phyloP scores from a whole-genome alignment of 768 basidiomycete species.

The Agaricus subrufescens region DNA sequence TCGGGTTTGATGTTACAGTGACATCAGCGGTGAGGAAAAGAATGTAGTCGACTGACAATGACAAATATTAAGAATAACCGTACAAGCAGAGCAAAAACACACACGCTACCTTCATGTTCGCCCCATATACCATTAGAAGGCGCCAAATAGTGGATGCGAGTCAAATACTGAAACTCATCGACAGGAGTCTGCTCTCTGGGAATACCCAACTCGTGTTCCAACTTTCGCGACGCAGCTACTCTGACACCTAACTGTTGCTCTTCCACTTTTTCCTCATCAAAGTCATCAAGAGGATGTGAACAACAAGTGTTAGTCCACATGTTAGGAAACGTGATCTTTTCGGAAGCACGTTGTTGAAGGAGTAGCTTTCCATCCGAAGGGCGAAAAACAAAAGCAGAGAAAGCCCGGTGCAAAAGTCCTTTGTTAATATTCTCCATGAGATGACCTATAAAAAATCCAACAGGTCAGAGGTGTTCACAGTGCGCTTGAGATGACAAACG shows the following conservation, averaged over 20 bases:
- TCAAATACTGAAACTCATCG: slow-evolving; percentile 89
- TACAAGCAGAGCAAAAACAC: background rate
- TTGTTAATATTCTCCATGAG: slow-evolving; percentile 95
- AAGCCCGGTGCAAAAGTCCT: slow-evolving; percentile 94
- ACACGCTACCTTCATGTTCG: slow-evolving; percentile 85
- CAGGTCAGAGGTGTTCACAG: background rate
- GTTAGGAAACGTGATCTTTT: slow-evolving; percentile 98
- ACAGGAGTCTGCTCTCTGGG: slow-evolving; percentile 70
- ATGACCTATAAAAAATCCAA: slow-evolving; percentile 56
- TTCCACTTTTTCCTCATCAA: slow-evolving; percentile 77
- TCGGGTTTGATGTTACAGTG: slow-evolving; percentile 71
- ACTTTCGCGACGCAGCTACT: slow-evolving; percentile 89
- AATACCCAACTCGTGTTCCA: slow-evolving; percentile 96
- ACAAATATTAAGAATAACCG: background rate
- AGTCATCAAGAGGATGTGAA: slow-evolving; percentile 93
- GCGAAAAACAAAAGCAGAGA: slow-evolving; percentile 95
- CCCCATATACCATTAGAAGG: slow-evolving; percentile 93
- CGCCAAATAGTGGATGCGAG: slow-evolving; percentile 95
- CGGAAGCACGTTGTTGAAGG: slow-evolving; percentile 91
- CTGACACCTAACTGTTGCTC: slow-evolving; percentile 77
- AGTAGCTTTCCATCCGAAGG: slow-evolving; percentile 91
- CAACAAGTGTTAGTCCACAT: slow-evolving; percentile 99
- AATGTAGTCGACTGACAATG: slow-evolving; percentile 86
- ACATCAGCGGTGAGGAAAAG: slow-evolving; percentile 91
- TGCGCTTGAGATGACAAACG: slow-evolving; percentile 20